A percentile compares a stretch with the other conserved stretches of the same genome.
phyloP scores from a whole-genome alignment of 148 eudicot species.

The Chenopodium formosanum region DNA sequence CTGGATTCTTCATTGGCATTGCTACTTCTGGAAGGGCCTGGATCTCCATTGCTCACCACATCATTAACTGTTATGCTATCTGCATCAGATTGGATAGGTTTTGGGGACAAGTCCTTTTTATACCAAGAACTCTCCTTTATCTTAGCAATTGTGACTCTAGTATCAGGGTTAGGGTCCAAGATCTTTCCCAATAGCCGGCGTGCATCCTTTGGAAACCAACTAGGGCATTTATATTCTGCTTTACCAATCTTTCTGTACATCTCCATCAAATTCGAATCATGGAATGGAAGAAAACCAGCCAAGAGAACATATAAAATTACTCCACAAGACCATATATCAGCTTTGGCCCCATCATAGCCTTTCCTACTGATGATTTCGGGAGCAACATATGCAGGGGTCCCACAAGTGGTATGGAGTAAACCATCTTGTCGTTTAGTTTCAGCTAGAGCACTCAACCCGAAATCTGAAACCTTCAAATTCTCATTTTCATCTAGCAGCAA shows the following conservation, averaged over 20 bases:
- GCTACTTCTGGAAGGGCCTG: slow-evolving; percentile 33
- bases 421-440: slow-evolving; percentile 71
- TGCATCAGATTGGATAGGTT: slow-evolving; percentile 26
- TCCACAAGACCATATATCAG: slow-evolving; percentile 92
- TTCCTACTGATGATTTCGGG: slow-evolving; percentile 69
- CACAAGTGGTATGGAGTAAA: slow-evolving; percentile 76
- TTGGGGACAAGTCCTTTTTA: slow-evolving; percentile 36
- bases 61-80: slow-evolving; percentile 12
- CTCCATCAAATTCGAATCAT: slow-evolving; percentile 73
- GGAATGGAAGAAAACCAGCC: slow-evolving; percentile 89
- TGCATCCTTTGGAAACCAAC: slow-evolving; percentile 48
- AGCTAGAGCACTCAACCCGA: slow-evolving; percentile 78
- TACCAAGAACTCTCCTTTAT: slow-evolving; percentile 65
- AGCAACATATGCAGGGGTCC: slow-evolving; percentile 91
- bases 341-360: slow-evolving; percentile 84
- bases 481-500: slow-evolving; percentile 72
- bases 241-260: slow-evolving; percentile 78
- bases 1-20: slow-evolving; percentile 29
- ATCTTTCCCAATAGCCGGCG: slow-evolving; percentile 48
- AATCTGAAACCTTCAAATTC: slow-evolving; percentile 69
- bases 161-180: slow-evolving; percentile 64
- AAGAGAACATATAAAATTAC: slow-evolving; percentile 72
- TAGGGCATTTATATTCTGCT: slow-evolving; percentile 65
- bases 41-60: slow-evolving; percentile 29
- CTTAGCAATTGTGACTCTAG: slow-evolving; percentile 58